Percentiles rank a stretch among this genome's conserved stretches.
Evolutionary conservation across 176 grass and related monocot genomes (phyloP).

Genomic region (Rhynchospora breviuscula): DNA sequence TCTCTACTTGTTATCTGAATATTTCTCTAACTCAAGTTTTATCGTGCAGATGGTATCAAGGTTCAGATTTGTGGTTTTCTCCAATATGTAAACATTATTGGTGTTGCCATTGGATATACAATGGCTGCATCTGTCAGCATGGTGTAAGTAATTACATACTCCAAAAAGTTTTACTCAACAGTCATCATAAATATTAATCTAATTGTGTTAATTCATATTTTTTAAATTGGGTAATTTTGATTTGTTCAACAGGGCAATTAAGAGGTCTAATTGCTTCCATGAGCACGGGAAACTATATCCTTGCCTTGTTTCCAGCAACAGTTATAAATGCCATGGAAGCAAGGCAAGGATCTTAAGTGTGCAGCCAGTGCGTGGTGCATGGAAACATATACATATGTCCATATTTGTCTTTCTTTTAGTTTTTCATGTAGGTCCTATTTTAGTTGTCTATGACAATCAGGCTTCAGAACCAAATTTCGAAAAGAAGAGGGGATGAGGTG

Average conservation of each 20-base stretch:
- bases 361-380: no score
- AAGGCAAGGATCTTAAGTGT: no score
- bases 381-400: no score
- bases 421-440: no score
- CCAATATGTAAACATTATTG: constrained; percentile 93
- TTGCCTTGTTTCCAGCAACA: constrained; percentile 68
- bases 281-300: constrained; percentile 49
- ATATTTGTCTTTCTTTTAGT: no score
- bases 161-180: background rate
- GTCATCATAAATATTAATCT: background rate
- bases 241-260: constrained; percentile 55
- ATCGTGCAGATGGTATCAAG: constrained; percentile 66
- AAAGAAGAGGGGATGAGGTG: no score
- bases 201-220: background rate
- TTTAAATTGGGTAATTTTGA: background rate
- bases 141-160: constrained; percentile 46
- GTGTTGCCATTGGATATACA: constrained; percentile 97
- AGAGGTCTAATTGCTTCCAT: constrained; percentile 81
- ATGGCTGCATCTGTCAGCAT: constrained; percentile 98
- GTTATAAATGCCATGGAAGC: constrained; percentile 29
- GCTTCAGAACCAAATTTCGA: no score
- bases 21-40: constrained; percentile 3
- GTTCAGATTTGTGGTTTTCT: constrained; percentile 79
- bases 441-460: no score
- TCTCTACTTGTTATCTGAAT: background rate